Base-by-base conservation (phyloP, 2,329 filamentous ascomycete genomes). In the Phoma sp. region DNA sequence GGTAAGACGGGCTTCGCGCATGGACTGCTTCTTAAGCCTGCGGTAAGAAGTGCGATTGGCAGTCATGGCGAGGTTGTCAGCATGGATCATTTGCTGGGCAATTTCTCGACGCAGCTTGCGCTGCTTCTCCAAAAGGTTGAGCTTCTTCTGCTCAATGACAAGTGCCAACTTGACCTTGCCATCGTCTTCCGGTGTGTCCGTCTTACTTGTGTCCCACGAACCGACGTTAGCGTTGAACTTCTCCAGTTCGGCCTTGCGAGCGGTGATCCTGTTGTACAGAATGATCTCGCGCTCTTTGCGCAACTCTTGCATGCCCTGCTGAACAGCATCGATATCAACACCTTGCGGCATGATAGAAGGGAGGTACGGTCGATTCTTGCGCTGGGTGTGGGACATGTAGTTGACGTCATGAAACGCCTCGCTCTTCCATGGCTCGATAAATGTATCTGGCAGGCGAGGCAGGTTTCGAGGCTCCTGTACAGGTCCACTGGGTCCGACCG, bases 11-110 rank as follows among this genome's bases (percentile, higher is more conserved):
- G 95, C 95, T 78, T 99, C 95, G 32, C 93, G 89, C 44, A 98
- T 83, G 44, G 89, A 96, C 76, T 97, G 93, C 80, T 97, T 98
- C 88, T 99, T 99, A 81, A 95, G 89, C 45, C 95, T 88, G 32
- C 95, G 89, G 75, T 97, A 97, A 68, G 88, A 85, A 47, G 90
- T 88, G 45, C 95, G 88, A 72, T 99, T 99, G 0, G 93, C 93
- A 1, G 93, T 97, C 90, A 97, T 97, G 39, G 93, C 93, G 25
- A 98, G 85, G 67, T 96, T 98, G 70, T 98, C 93, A 55, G 93
- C 96, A 69, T 96, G 89, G 72, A 96, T 88, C 89, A 99, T 96
- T 71, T 96, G 90, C 47, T 90, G 87, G 49, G 91, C 90, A 60
- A 99, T 89, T 72, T 89, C 89, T 65, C 95, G 90, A 52, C 96